Evolutionary conservation across 345 rosid genomes (phyloP).

Genomic region (Syzygium jambos): DNA sequence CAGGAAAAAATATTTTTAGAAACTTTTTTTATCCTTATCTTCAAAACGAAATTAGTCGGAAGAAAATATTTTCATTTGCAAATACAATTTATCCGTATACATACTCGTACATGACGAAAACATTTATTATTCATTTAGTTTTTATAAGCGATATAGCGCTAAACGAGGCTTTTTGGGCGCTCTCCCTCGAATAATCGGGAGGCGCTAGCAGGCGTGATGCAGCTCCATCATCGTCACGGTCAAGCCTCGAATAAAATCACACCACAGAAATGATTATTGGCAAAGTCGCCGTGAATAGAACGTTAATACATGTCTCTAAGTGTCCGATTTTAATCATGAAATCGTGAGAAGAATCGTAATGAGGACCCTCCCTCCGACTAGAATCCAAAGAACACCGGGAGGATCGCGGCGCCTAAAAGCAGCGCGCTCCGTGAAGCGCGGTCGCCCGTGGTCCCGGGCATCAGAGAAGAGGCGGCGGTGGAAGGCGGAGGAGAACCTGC

Average conservation of each 20-base stretch:
- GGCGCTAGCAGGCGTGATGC: neutral
- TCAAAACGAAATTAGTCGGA: neutral
- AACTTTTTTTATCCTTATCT: neutral
- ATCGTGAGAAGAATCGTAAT: neutral
- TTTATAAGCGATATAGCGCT: too few species aligned
- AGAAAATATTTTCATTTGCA: neutral
- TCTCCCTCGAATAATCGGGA: too few species aligned
- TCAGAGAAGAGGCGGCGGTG: neutral
- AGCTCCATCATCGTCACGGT: neutral
- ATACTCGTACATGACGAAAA: too few species aligned
- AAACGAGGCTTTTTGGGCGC: too few species aligned
- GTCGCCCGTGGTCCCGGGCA: neutral
- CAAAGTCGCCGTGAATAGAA: neutral
- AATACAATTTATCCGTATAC: neutral
- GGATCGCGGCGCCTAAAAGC: slow-evolving; percentile 1
- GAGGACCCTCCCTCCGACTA: neutral
- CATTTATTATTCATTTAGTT: too few species aligned
- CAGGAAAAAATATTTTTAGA: neutral
- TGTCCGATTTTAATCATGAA: neutral
- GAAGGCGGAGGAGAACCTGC: slow-evolving; percentile 3
- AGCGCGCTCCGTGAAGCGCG: neutral
- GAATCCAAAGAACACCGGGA: neutral
- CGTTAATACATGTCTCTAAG: neutral
- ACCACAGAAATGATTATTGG: neutral
- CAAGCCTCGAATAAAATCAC: neutral